Evolutionary conservation across 2,329 filamentous ascomycete species (phyloP).

Genomic region (Phyllosticta capitalensis): DNA sequence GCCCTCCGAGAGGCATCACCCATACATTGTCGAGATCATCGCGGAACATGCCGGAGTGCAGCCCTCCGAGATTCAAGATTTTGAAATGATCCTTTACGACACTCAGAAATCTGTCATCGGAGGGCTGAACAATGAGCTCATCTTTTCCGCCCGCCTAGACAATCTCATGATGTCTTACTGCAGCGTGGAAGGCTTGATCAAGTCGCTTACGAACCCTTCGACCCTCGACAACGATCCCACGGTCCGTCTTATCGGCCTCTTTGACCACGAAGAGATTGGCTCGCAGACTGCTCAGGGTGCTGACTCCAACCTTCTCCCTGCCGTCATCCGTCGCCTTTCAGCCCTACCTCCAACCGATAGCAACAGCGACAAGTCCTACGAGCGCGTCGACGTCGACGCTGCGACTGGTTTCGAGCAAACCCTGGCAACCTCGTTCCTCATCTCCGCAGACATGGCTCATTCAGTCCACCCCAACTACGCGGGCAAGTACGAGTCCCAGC

Average conservation of each 20-base stretch:
- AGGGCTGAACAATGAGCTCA: conserved; percentile 84
- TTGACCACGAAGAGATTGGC: conserved; percentile 97
- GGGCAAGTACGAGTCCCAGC: conserved; percentile 81
- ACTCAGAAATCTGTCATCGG: conserved; percentile 85
- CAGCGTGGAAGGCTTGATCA: conserved; percentile 73
- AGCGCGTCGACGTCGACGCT: conserved; percentile 47
- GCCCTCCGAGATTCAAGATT: conserved; percentile 71
- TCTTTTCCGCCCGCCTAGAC: conserved; percentile 92
- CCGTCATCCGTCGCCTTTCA: conserved; percentile 77
- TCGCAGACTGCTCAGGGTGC: conserved; percentile 88
- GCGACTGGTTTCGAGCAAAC: conserved; percentile 90
- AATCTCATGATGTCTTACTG: conserved; percentile 97
- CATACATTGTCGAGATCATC: conserved; percentile 75
- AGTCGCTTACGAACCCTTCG: conserved; percentile 55
- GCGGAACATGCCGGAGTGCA: conserved; percentile 66
- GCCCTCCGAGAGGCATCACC: conserved; percentile 76
- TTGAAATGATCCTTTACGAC: conserved; percentile 95
- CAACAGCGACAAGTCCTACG: conserved; percentile 56
- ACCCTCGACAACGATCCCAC: conserved; percentile 66
- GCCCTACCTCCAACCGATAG: conserved; percentile 57
- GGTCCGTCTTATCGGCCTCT: conserved; percentile 87
- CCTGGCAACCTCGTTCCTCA: conserved; percentile 78
- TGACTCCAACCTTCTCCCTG: conserved; percentile 81
- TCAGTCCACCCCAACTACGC: conserved; percentile 92
- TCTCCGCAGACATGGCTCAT: conserved; percentile 97